Evolutionary conservation across 805 yeast genomes (phyloP).

Genomic region (Sungouiozyma ichnusensis): DNA sequence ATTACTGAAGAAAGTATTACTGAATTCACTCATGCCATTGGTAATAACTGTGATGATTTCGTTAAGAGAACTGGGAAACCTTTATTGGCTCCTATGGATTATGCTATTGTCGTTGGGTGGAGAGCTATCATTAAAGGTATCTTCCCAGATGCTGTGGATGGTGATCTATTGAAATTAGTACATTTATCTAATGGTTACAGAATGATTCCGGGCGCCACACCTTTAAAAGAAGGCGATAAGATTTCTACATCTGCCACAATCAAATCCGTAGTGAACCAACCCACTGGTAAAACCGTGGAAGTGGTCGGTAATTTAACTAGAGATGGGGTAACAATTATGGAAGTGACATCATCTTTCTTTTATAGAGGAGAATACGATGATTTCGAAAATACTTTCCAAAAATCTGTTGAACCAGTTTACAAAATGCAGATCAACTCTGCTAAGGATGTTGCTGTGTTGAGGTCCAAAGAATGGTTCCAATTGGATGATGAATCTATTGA

Average conservation of each 20-base stretch:
- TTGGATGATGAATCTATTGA: conserved; percentile 58
- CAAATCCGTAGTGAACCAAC: conserved; percentile 79
- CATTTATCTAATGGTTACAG: conserved; percentile 91
- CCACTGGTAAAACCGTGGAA: conserved; percentile 91
- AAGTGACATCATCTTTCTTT: conserved; percentile 89
- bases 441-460: conserved; percentile 86
- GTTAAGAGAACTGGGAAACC: conserved; percentile 78
- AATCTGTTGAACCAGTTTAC: conserved; percentile 76
- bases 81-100: conserved; percentile 96
- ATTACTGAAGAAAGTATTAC: conserved; percentile 71
- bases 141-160: conserved; percentile 93
- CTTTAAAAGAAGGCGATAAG: conserved; percentile 78
- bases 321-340: conserved; percentile 74
- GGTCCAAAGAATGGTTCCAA: conserved; percentile 97
- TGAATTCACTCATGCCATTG: conserved; percentile 93
- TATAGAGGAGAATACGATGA: conserved; percentile 89
- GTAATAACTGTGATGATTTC: conserved; percentile 93
- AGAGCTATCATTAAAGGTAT: conserved; percentile 95
- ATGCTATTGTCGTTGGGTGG: conserved; percentile 98
- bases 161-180: conserved; percentile 87
- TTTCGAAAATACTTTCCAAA: conserved; percentile 85
- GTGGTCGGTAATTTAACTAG: conserved; percentile 83
- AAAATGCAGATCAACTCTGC: conserved; percentile 61
- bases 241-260: conserved; percentile 77
- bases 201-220: conserved; percentile 85